Evolutionary conservation across 148 eudicot species (phyloP).

Genomic region (Fagopyrum esculentum): DNA sequence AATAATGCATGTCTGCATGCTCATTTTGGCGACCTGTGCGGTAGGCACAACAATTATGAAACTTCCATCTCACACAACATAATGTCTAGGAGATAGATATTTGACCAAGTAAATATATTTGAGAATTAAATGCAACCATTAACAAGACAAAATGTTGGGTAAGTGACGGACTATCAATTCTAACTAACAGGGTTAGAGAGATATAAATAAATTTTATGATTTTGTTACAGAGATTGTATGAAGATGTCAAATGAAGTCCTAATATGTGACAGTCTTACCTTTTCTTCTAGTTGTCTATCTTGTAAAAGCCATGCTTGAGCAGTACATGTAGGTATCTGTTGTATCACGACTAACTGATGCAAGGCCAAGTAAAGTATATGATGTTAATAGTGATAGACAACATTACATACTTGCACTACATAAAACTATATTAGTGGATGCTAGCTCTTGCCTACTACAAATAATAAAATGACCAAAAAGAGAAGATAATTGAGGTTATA

Average conservation of each 20-base stretch:
- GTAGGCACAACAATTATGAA: slow-evolving; percentile 7
- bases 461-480: background rate
- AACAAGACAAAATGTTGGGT: too few species aligned
- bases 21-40: slow-evolving; percentile 60
- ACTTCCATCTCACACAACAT: background rate
- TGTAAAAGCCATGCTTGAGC: slow-evolving; percentile 83
- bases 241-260: background rate
- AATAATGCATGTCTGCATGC: slow-evolving; percentile 39
- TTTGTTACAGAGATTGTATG: background rate
- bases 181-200: too few species aligned
- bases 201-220: background rate
- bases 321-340: slow-evolving; percentile 54
- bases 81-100: background rate
- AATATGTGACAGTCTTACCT: slow-evolving; percentile 31
- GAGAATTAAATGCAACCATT: background rate
- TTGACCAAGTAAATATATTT: background rate
- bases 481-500: too few species aligned
- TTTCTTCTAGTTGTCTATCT: slow-evolving; percentile 53
- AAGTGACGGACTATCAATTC: too few species aligned
- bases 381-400: background rate
- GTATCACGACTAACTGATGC: slow-evolving; percentile 56
- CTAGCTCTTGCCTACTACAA: background rate
- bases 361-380: slow-evolving; percentile 3
- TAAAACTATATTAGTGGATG: background rate
- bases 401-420: background rate